These are phyloP conservation scores for Colletotrichum lini DNA, from an alignment of 2,329 filamentous ascomycete genomes.

Conservation along the genomic window DNA sequence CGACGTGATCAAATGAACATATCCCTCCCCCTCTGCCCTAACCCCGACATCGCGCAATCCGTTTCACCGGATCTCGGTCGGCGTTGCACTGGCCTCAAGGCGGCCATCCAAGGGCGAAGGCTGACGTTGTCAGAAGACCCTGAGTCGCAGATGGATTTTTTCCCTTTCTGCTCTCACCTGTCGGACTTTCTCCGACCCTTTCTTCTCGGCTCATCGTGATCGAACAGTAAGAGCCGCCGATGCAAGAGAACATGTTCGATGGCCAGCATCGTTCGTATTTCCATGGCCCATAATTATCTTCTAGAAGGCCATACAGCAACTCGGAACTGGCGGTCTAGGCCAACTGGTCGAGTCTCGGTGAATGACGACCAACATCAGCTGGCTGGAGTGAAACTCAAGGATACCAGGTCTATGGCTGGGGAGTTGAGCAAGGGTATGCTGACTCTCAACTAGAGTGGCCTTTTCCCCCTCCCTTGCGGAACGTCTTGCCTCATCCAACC, in stretches of 20 bases:
- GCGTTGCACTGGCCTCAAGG: slow-evolving; percentile 19
- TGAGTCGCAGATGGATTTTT: neutral
- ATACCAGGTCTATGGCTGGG: neutral
- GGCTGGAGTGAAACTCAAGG: slow-evolving; percentile 4
- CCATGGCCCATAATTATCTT: neutral
- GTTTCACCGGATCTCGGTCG: slow-evolving; percentile 21
- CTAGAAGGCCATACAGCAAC: neutral
- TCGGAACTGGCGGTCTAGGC: slow-evolving; percentile 23
- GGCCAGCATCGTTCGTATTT: neutral
- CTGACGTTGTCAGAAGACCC: neutral
- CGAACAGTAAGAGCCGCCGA: neutral
- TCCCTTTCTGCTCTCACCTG: neutral
- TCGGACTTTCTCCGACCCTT: neutral
- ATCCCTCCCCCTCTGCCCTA: neutral
- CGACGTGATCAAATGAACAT: slow-evolving; percentile 1
- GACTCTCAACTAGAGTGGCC: neutral
- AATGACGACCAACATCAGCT: neutral
- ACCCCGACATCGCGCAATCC: neutral
- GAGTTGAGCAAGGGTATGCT: slow-evolving; percentile 20
- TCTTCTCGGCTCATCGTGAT: neutral
- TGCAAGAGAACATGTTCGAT: slow-evolving; percentile 23
- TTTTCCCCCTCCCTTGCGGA: neutral
- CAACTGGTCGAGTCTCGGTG: neutral
- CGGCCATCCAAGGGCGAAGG: neutral
- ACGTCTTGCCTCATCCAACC: neutral